phyloP scores from a whole-genome alignment of 257 asterid species.

The Fraxinus quadrangulata region DNA sequence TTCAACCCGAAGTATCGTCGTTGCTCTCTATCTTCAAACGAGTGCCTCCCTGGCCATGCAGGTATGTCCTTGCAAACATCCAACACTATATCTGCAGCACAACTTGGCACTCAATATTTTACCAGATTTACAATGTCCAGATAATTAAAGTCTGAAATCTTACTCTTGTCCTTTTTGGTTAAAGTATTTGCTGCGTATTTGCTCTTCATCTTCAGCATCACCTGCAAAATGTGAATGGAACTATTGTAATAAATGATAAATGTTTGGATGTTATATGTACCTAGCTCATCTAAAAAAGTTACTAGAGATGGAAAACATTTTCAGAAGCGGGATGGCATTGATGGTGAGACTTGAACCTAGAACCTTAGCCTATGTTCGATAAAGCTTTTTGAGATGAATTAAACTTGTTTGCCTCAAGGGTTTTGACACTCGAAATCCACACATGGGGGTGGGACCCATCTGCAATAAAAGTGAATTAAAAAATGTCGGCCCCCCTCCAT shows the following conservation, averaged over 20 bases:
- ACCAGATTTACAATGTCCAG: not conserved
- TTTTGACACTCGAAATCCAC: too few species aligned
- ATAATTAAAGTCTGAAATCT: not conserved
- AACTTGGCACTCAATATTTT: not conserved
- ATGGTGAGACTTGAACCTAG: too few species aligned
- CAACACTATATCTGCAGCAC: conserved; percentile 69
- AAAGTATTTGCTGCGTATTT: conserved; percentile 82
- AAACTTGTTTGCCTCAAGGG: too few species aligned
- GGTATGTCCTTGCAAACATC: conserved; percentile 76
- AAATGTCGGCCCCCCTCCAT: too few species aligned
- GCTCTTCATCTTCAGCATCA: conserved; percentile 98
- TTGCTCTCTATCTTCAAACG: conserved; percentile 90
- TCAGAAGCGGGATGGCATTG: too few species aligned
- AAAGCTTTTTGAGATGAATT: too few species aligned
- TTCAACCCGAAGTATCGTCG: conserved; percentile 82
- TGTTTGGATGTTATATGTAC: too few species aligned
- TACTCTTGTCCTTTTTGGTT: conserved; percentile 94
- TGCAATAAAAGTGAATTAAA: too few species aligned
- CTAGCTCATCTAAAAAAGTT: too few species aligned
- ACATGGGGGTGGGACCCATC: too few species aligned
- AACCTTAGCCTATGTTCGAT: not conserved
- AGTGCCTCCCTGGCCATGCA: conserved; percentile 97
- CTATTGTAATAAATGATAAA: too few species aligned
- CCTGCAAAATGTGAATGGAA: conserved; percentile 42
- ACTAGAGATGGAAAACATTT: too few species aligned